Conservation (phyloP, 257 asterid genomes). For the Buddleja alternifolia region DNA sequence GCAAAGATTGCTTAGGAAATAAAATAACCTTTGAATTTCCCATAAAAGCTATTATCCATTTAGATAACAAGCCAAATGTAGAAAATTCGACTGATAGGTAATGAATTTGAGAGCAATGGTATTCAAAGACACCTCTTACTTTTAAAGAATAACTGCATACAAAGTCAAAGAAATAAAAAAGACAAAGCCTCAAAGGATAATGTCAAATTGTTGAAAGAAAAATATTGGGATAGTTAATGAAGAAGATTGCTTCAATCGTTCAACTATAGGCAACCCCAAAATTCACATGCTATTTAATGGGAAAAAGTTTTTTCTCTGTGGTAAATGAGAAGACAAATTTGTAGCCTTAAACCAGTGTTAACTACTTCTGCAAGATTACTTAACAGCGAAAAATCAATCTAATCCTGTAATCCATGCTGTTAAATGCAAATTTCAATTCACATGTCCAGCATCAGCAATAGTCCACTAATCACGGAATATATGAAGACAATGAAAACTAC, state of each 20-base stretch:
- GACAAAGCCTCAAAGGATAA: not conserved
- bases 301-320: not conserved
- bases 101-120: too few species aligned
- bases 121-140: not conserved
- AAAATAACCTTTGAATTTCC: not conserved
- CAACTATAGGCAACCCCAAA: slow-evolving; percentile 22
- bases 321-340: slow-evolving; percentile 4
- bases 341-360: not conserved
- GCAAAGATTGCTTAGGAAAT: not conserved
- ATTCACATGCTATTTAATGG: not conserved
- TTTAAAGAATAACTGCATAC: not conserved
- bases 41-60: not conserved
- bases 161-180: not conserved
- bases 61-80: not conserved
- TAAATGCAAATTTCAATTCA: not conserved
- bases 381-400: not conserved
- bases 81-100: not conserved
- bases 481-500: not conserved
- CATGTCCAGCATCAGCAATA: not conserved
- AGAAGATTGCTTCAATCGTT: slow-evolving; percentile 8
- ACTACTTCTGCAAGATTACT: slow-evolving; percentile 7
- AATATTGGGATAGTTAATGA: not conserved
- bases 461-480: not conserved
- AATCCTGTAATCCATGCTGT: not conserved
- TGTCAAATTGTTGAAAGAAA: not conserved